Conservation (phyloP, 1,139 yeast species). For the Nakaseomyces nivariensis region DNA sequence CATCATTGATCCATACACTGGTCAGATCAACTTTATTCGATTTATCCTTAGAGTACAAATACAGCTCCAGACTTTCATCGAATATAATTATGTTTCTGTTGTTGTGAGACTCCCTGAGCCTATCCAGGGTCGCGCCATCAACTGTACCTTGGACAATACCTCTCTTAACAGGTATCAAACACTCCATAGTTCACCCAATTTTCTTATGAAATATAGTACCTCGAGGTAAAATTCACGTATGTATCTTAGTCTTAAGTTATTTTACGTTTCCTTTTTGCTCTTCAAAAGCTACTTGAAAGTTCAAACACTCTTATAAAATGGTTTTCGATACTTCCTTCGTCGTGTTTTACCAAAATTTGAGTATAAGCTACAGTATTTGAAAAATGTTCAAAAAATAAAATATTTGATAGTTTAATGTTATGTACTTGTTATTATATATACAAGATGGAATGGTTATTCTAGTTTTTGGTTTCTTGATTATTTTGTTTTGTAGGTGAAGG, state of each 20-base stretch:
- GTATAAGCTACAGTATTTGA: too few species aligned
- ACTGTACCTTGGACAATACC: conserved; percentile 5
- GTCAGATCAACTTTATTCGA: conserved; percentile 7
- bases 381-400: too few species aligned
- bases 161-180: conserved; percentile 15
- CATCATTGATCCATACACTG: conserved; percentile 24
- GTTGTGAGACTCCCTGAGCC: conserved; percentile 10
- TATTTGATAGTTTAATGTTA: neutral
- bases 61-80: conserved; percentile 22
- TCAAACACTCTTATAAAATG: too few species aligned
- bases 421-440: neutral
- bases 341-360: neutral
- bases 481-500: neutral
- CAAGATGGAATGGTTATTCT: neutral
- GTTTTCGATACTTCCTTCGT: neutral
- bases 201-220: too few species aligned
- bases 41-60: conserved; percentile 8
- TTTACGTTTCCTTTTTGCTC: too few species aligned
- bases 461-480: neutral
- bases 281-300: too few species aligned
- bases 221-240: too few species aligned
- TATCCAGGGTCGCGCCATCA: conserved; percentile 5
- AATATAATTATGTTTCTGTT: conserved; percentile 22
- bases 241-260: too few species aligned
- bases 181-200: conserved; percentile 11